Evolutionary conservation across 2,329 filamentous ascomycete species (phyloP), one percentile per base, ranked within the genome.

Genomic region (Fusarium compactum): DNA sequence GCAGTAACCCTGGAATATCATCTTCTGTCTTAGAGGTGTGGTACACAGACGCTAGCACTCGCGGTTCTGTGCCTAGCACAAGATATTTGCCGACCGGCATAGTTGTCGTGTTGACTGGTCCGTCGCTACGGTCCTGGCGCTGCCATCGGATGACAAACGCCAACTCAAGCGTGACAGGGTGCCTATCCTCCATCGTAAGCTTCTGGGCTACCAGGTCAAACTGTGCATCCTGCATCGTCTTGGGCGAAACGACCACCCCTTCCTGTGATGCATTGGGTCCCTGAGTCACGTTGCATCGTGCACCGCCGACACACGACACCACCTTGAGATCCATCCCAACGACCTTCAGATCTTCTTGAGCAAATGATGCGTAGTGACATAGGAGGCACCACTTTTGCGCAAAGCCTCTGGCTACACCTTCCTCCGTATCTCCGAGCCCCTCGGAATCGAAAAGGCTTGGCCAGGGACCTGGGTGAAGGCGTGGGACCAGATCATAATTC

Each of bases 401-500:
- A 16, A 98, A 83, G 1, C 95, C 95, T 61, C 80, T 79, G 24
- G 84, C 74, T 27, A 59, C 55, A 27, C 71, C 78, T 29, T 82
- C 79, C 8, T 72, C 68, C 2, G 71, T 65, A 10, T 80, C 78
- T 24, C 80, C 78, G 5, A 88, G 74, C 16, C 82, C 82, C 24
- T 89, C 86, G 20, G 87, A 83, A 55, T 90, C 86, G 79, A 98
- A 99, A 74, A 97, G 90, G 77, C 91, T 94, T 2, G 96, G 95
- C 95, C 96, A 99, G 4, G 89, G 85, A 51, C 92, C 90, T 0
- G 86, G 80, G 78, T 98, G 92, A 6, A 97, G 84, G 12, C 92
- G 88, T 14, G 96, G 94, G 15, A 91, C 86, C 67, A 98, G 89
- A 67, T 97, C 93, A 78, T 97, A 98, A 75, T 92, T 96, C 18